Conservation (phyloP, 2,329 filamentous ascomycete genomes). For the Hypoxylon sp. region DNA sequence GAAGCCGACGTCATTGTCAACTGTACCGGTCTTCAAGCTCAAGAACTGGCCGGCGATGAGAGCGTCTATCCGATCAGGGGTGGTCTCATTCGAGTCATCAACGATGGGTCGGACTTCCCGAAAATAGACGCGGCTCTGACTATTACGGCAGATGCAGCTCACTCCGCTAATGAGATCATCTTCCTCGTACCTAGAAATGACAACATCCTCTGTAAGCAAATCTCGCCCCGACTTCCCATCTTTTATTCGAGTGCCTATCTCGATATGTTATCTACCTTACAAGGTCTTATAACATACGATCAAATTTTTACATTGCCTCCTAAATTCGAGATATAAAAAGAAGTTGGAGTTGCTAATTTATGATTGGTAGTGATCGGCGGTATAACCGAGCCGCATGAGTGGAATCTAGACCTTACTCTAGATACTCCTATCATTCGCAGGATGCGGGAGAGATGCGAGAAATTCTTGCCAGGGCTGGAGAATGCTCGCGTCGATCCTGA, state of each 20-base stretch:
- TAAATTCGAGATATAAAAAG: not conserved
- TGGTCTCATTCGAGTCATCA: constrained; percentile 61
- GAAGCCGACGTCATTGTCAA: constrained; percentile 61
- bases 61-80: constrained; percentile 61
- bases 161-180: constrained; percentile 58
- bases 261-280: not conserved
- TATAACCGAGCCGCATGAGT: constrained; percentile 57
- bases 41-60: constrained; percentile 57
- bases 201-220: constrained; percentile 55
- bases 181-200: constrained; percentile 63
- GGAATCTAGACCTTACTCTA: constrained; percentile 57
- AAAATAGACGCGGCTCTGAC: constrained; percentile 59
- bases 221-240: constrained; percentile 10
- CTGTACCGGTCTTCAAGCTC: constrained; percentile 58
- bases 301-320: not conserved
- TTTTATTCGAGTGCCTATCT: constrained; percentile 4
- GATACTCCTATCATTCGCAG: constrained; percentile 58
- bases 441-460: constrained; percentile 61
- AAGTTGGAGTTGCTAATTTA: constrained; percentile 24
- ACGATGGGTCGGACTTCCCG: constrained; percentile 60
- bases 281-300: not conserved
- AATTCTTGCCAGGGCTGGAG: constrained; percentile 59
- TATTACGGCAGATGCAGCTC: constrained; percentile 58
- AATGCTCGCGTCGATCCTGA: constrained; percentile 58
- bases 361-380: constrained; percentile 55